Percentiles rank a stretch among this genome's conserved stretches.
phyloP scores from a whole-genome alignment of 2,329 filamentous ascomycete genomes.

The Drechmeria coniospora region DNA sequence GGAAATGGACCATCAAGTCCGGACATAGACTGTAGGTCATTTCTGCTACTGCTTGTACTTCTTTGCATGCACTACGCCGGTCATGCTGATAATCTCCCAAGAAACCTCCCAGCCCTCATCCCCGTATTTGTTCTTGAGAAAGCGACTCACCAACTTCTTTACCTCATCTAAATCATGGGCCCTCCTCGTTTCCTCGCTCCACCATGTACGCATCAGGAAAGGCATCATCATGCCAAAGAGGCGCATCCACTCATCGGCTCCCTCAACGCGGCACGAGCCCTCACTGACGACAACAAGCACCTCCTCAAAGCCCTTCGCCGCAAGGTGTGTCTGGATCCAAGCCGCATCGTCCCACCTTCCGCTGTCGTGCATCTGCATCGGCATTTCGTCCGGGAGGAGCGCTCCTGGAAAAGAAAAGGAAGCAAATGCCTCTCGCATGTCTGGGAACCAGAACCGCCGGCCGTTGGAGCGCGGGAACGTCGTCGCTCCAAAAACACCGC shows the following conservation, averaged over 20 bases:
- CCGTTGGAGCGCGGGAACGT: slow-evolving; percentile 19
- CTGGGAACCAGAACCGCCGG: slow-evolving; percentile 18
- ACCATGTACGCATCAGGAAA: slow-evolving; percentile 20
- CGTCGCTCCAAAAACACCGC: slow-evolving; percentile 21
- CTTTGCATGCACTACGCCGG: slow-evolving; percentile 11
- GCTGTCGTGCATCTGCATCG: slow-evolving; percentile 24
- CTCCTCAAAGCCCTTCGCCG: slow-evolving; percentile 19
- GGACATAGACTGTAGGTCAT: no score
- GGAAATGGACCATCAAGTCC: no score
- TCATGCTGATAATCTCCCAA: slow-evolving; percentile 11
- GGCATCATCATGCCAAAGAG: slow-evolving; percentile 22
- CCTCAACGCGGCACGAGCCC: slow-evolving; percentile 14
- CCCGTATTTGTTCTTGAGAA: slow-evolving; percentile 24
- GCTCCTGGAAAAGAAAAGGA: slow-evolving; percentile 24
- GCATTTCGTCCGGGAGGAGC: slow-evolving; percentile 16
- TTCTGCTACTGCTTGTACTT: no score
- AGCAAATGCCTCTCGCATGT: slow-evolving; percentile 22
- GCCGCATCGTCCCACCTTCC: slow-evolving; percentile 23
- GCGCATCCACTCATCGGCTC: slow-evolving; percentile 19
- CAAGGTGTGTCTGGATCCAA: slow-evolving; percentile 22
- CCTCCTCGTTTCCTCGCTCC: slow-evolving; percentile 22
- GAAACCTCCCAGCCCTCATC: slow-evolving; percentile 12
- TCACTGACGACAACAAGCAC: slow-evolving; percentile 18
- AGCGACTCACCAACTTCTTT: slow-evolving; percentile 15
- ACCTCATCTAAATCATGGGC: slow-evolving; percentile 22